These are phyloP conservation scores for Orbilia javanica DNA, from an alignment of 2,329 filamentous ascomycete species.

Conservation along the genomic window DNA sequence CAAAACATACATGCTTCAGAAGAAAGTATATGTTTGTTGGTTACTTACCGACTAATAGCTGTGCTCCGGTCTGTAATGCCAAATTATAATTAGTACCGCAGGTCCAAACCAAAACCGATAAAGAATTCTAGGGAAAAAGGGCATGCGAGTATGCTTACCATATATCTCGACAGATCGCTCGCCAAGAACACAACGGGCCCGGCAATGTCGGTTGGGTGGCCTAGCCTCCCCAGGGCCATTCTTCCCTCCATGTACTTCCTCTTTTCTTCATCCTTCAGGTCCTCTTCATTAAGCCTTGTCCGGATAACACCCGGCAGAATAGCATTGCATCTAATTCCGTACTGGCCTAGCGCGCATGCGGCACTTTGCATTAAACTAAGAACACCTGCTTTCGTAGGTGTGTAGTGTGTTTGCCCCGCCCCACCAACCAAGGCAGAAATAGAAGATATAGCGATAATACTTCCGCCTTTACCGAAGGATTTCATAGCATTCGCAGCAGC, in stretches of 20 bases:
- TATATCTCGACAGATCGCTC: conserved; percentile 82
- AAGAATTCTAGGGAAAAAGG: not conserved
- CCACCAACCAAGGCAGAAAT: conserved; percentile 83
- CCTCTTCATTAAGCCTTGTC: conserved; percentile 86
- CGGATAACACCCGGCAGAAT: conserved; percentile 84
- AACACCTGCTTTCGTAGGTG: conserved; percentile 87
- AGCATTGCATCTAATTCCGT: conserved; percentile 85
- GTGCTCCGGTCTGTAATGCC: conserved; percentile 74
- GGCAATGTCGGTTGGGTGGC: conserved; percentile 78
- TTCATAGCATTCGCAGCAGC: conserved; percentile 85
- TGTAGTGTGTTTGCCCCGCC: conserved; percentile 84
- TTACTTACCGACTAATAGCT: conserved; percentile 74
- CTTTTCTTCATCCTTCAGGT: conserved; percentile 80
- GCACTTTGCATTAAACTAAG: conserved; percentile 84
- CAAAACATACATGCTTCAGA: not conserved
- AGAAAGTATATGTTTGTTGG: not conserved
- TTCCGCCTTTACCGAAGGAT: conserved; percentile 76
- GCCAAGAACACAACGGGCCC: conserved; percentile 89
- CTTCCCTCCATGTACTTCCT: conserved; percentile 81
- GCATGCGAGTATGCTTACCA: conserved; percentile 66
- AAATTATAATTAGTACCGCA: conserved; percentile 23
- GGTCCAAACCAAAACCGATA: not conserved
- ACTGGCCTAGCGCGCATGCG: conserved; percentile 80
- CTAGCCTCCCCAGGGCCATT: conserved; percentile 82
- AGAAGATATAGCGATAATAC: conserved; percentile 81